A percentile compares a stretch with the other conserved stretches of the same genome.
Evolutionary conservation across 495 filamentous ascomycete genomes (phyloP).

Genomic region (Annulohypoxylon nitens): DNA sequence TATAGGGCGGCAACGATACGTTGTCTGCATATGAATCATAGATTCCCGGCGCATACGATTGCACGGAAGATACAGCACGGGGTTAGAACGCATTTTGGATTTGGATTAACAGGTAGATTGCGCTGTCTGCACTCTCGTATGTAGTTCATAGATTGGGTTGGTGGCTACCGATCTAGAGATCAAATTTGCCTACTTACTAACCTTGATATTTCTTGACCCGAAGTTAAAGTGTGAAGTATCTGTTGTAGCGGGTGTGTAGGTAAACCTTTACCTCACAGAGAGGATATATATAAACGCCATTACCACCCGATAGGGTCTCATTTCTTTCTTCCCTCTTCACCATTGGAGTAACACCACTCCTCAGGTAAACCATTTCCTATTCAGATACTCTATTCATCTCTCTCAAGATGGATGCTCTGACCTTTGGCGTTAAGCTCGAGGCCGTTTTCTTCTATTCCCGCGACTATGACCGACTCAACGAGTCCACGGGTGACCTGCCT

Average conservation of each 20-base stretch:
- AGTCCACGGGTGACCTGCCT: neutral
- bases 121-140: too few relatives aligned
- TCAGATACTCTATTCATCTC: neutral
- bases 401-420: neutral
- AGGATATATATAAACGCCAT: neutral
- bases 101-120: too few relatives aligned
- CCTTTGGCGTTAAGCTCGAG: constrained; percentile 28
- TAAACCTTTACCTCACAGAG: too few relatives aligned
- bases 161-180: too few relatives aligned
- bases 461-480: neutral
- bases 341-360: neutral
- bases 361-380: neutral
- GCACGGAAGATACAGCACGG: too few relatives aligned
- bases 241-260: too few relatives aligned
- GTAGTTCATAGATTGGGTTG: too few relatives aligned
- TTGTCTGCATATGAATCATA: too few relatives aligned
- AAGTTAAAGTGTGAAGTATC: neutral
- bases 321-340: neutral
- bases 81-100: too few relatives aligned
- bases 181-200: neutral
- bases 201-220: neutral
- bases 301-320: too few relatives aligned
- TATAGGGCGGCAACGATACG: too few relatives aligned
- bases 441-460: constrained; percentile 17
- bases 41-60: too few relatives aligned